These are phyloP conservation scores for Anastatica hierochuntica DNA, from an alignment of 345 rosid species.

Conservation along the genomic window DNA sequence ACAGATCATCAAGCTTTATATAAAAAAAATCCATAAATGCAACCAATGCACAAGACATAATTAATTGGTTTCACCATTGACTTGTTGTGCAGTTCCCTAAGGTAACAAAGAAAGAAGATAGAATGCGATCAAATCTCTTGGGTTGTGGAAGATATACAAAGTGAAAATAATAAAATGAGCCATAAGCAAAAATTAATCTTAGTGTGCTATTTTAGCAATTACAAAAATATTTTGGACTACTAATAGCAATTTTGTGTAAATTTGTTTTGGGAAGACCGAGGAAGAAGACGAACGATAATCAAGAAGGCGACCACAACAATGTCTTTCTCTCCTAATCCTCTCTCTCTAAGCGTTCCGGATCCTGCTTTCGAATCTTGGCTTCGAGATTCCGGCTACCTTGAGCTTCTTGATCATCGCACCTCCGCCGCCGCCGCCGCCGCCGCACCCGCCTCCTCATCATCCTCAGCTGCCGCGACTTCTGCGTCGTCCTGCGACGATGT, in stretches of 20 bases:
- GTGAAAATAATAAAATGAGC: no score
- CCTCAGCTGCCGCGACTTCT: conserved; percentile 20
- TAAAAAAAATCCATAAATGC: no score
- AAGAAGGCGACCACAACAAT: conserved; percentile 20
- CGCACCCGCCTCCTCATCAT: conserved; percentile 24
- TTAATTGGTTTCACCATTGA: no score
- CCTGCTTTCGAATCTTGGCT: conserved; percentile 89
- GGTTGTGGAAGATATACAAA: no score
- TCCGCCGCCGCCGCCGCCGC: conserved; percentile 37
- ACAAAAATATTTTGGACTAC: background rate
- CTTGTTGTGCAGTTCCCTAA: no score
- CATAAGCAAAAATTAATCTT: background rate
- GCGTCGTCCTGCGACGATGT: conserved; percentile 18
- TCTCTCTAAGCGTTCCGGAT: conserved; percentile 69
- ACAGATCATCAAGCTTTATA: no score
- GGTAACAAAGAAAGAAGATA: no score
- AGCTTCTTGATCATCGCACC: conserved; percentile 57
- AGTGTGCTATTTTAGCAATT: background rate
- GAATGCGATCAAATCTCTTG: no score
- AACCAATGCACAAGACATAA: no score
- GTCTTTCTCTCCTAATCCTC: conserved; percentile 77
- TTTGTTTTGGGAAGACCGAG: background rate
- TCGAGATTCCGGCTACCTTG: conserved; percentile 95
- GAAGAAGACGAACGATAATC: conserved; percentile 10
- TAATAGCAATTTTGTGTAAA: background rate